Base-by-base conservation (phyloP, 495 filamentous ascomycete species). In the Trichoderma reesei region DNA sequence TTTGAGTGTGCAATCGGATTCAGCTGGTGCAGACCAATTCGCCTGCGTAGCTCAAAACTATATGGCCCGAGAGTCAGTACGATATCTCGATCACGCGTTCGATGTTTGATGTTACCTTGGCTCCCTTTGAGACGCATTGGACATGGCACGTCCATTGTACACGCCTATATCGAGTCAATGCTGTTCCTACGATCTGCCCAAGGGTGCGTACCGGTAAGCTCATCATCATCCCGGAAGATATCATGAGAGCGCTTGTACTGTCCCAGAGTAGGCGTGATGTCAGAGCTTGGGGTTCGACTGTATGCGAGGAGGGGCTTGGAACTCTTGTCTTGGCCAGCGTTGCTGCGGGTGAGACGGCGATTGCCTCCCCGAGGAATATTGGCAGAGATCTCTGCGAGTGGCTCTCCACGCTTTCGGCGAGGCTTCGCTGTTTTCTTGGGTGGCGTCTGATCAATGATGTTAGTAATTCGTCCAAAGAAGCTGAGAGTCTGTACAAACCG, bases 1-100 rank as follows among this genome's bases (percentile, higher is more conserved):
- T 73, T 73, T 5, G 72, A 69, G 41, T 73, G 69, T 0, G 63
- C 18, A 10, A 48, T 51, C n/a, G 63, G 16, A 34, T 64, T 59
- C 48, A 64, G 13, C 3, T 42, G 18, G 26, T 64, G 46, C 8
- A 56, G 33, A 1, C 44, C 18, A 31, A 64, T 20, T 8, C 63
- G 63, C 1, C 38, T 34, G n/a, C 63, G 63, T 16, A 64, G 31
- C 11, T 59, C 63, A n/a, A 64, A 59, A 26, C 63, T 64, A 51
- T 4, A 41, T 34, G 59, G 1, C 26, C 26, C 26, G 26, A 26
- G 14, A 39, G 14, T 38, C 13, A 64, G 34, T 33, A 56, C n/a
- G 14, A 11, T 20, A 41, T 59, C 20, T 20, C 7, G 44, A 5
- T 8, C 13, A 10, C 16, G 16, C 36, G 16, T 20, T 18, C 9